Conservation (phyloP, 2,329 filamentous ascomycete genomes). For the Aureobasidium sp. region DNA sequence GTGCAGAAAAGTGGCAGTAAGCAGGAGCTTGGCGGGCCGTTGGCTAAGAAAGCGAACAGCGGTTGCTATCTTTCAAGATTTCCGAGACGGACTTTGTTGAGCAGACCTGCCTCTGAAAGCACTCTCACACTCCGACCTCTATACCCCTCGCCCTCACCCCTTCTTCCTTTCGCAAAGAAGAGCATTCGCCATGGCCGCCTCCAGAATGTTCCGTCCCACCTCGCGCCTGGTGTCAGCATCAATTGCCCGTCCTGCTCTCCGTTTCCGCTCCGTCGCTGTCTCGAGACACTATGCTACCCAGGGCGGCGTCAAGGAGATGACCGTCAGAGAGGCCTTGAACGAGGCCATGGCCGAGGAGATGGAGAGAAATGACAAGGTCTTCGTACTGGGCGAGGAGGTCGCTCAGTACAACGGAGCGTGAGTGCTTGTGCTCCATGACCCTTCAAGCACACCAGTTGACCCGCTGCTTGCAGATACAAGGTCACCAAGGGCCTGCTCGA, state of each 20-base stretch:
- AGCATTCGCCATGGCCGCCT: conserved; percentile 45
- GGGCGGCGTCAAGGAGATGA: conserved; percentile 77
- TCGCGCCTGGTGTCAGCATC: conserved; percentile 55
- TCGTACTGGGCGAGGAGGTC: conserved; percentile 94
- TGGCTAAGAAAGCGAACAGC: neutral
- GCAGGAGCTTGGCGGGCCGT: neutral
- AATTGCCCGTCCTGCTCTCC: conserved; percentile 47
- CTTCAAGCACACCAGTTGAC: conserved; percentile 35
- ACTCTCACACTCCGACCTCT: neutral
- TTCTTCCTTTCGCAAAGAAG: neutral
- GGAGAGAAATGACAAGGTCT: conserved; percentile 89
- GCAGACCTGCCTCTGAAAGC: neutral
- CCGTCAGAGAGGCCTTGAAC: conserved; percentile 93
- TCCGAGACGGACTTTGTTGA: conserved; percentile 4
- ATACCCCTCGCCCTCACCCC: conserved; percentile 4
- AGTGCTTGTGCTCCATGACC: conserved; percentile 26
- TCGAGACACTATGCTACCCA: conserved; percentile 51
- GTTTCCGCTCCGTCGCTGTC: conserved; percentile 42
- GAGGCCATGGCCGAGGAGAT: conserved; percentile 97
- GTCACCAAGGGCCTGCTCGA: conserved; percentile 97
- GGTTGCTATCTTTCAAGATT: neutral
- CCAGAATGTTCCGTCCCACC: conserved; percentile 58
- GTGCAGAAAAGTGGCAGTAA: neutral
- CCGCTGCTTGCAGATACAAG: conserved; percentile 63
- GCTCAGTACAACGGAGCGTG: conserved; percentile 98